These are phyloP conservation scores for Bryoerythrophyllum caledonicum DNA, from an alignment of 225 moss, liverwort and hornwort species.

Conservation along the genomic window DNA sequence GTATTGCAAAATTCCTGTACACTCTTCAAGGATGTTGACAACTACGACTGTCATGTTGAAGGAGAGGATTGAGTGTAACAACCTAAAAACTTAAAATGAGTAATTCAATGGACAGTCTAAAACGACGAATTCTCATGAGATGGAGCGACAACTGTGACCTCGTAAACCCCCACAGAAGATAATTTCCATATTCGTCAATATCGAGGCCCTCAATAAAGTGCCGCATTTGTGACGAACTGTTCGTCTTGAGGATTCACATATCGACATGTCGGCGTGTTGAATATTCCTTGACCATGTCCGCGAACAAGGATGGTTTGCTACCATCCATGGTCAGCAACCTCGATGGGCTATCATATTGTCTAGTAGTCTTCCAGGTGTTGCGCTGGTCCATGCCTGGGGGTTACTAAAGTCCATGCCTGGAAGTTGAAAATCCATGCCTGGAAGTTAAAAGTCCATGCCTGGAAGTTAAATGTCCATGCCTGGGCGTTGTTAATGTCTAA, in stretches of 20 bases:
- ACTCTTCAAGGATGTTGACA: no score
- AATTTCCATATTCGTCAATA: background rate
- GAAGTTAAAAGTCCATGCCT: no score
- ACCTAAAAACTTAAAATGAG: background rate
- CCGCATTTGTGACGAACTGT: background rate
- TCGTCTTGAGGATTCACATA: background rate
- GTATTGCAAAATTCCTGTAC: no score
- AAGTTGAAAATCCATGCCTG: no score
- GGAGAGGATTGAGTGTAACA: no score
- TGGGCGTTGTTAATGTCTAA: no score
- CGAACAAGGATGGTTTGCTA: slow-evolving; percentile 40
- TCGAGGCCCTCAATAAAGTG: background rate
- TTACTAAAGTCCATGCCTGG: no score
- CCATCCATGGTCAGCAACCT: slow-evolving; percentile 43
- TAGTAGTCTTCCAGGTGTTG: no score
- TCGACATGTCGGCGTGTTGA: slow-evolving; percentile 30
- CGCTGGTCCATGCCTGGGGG: no score
- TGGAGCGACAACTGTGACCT: background rate
- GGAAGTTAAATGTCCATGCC: no score
- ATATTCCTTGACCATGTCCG: slow-evolving; percentile 50
- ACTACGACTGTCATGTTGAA: no score
- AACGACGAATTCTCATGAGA: background rate
- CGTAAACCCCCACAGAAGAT: background rate
- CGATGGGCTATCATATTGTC: slow-evolving; percentile 49
- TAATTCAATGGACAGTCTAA: no score